Base-by-base conservation (phyloP, 208 protist species). In the Trypanosoma mega region DNA sequence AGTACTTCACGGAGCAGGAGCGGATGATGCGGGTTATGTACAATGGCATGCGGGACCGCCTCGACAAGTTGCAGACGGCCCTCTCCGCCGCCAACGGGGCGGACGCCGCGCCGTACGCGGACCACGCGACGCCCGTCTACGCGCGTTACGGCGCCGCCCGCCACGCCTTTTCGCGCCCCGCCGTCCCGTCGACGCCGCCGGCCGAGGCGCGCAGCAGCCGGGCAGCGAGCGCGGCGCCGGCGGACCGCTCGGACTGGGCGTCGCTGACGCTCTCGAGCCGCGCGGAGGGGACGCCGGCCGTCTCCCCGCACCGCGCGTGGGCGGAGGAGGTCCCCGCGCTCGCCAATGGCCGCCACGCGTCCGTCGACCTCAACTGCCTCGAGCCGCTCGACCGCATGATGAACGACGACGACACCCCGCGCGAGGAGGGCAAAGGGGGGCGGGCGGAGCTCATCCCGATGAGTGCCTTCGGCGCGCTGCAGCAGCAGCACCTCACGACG, bases 401-500 rank as follows among this genome's bases (percentile, higher is more conserved):
- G 31, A 43, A 53, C 24, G 63, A 63, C 23, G 48, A 63, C 34
- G 63, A 70, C 30, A 30, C 49, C 8, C 6, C 12, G 34, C 12
- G 34, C 34, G 34, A 39, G 34, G 8, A 39, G 4, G 16, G 34
- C 5, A 20, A 44, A 20, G 43, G 34, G 6, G 50, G 57, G 1
- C 30, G 57, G 68, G 58, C 58, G 33, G 82, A 90, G 44, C 64
- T 98, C 39, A 94, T 98, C 27, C 95, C 97, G 55, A 90, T 98
- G 43, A 98, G 86, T 36, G 94, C 98, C 58, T 85, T 97, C 12
- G 85, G 75, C 8, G 86, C 88, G 34, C 96, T 99, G 29, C 91
- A 97, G 31, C 98, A 96, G 24, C 89, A 89, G 60, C 77, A 92
- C 58, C 39, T 88, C 21, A 95, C 79, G 16, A 83, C 73, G 11